Conservation (phyloP, 768 basidiomycete species). For the Rhizopogon salebrosus region DNA sequence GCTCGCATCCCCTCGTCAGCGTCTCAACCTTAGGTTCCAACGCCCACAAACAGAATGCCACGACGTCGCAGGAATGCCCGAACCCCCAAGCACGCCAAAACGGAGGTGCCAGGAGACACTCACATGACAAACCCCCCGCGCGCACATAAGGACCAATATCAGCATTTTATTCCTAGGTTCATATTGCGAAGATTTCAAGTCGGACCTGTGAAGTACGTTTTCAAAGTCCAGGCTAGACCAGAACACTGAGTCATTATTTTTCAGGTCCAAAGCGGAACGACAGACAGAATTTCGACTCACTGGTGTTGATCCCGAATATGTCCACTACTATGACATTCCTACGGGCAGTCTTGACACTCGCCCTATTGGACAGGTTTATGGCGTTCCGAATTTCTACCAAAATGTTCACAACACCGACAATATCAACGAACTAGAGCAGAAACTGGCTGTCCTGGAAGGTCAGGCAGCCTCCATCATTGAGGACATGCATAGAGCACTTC, state of each 20-base stretch:
- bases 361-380: slow-evolving; percentile 8
- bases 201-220: not conserved
- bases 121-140: not conserved
- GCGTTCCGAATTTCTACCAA: slow-evolving; percentile 20
- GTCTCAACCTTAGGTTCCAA: no score
- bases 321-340: slow-evolving; percentile 8
- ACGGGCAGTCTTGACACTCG: slow-evolving; percentile 5
- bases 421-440: slow-evolving; percentile 25
- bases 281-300: slow-evolving; percentile 1
- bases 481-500: slow-evolving; percentile 7
- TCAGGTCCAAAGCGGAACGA: slow-evolving; percentile 8
- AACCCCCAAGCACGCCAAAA: no score
- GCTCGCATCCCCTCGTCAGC: no score
- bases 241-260: not conserved
- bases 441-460: slow-evolving; percentile 23
- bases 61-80: no score
- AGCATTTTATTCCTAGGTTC: slow-evolving; percentile 10
- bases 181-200: slow-evolving; percentile 4
- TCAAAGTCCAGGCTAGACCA: not conserved
- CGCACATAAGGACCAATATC: not conserved
- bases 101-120: no score
- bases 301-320: slow-evolving; percentile 4
- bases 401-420: slow-evolving; percentile 16
- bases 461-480: slow-evolving; percentile 19
- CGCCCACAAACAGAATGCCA: no score